Evolutionary conservation across 2,329 filamentous ascomycete species (phyloP), one percentile per base, ranked within the genome.

Genomic region (Aureobasidium lini): DNA sequence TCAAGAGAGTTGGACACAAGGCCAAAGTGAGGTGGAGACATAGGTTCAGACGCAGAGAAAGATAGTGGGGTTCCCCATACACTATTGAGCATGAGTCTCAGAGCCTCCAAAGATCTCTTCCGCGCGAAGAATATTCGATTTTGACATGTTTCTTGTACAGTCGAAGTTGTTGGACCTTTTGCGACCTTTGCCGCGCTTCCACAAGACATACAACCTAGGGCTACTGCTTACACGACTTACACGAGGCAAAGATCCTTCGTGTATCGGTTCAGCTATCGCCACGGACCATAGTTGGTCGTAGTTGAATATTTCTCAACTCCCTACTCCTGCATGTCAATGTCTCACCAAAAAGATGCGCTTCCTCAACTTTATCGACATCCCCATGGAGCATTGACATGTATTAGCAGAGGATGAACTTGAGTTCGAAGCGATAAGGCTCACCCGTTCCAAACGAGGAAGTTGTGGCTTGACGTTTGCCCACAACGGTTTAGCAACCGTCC

Each of bases 1-100:
- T 59, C 50, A 64, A 28, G 62, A 66, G 58, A 66, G 64, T 34
- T 57, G 64, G 54, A 63, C 67, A 42, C 65, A 62, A 62, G 39
- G n/a, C 36, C 36, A 59, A 59, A 37, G 13, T n/a, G 23, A 46
- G 53, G 50, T 54, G 60, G 47, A 40, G 39, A 42, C 56, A 52
- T 32, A 39, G 60, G n/a, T 36, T 59, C 23, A 23, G 28, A 36
- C 40, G 40, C 40, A 56, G 39, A 18, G 40, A 9, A 18, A 44
- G 31, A 32, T 56, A 43, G 40, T 16, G 16, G 23, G 37, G 36
- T 23, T 4, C 10, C 10, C 13, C 28, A 40, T 53, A 13, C 49
- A 53, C 49, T 53, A 53, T 53, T 42, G 49, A 37, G n/a, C 15
- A 42, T 13, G 28, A 34, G 49, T 53, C 28, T 53, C 49, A 53